Evolutionary conservation across 2,329 filamentous ascomycete genomes (phyloP), one percentile per base, ranked within the genome.

Genomic region (Graphiopsis chlorocephala): DNA sequence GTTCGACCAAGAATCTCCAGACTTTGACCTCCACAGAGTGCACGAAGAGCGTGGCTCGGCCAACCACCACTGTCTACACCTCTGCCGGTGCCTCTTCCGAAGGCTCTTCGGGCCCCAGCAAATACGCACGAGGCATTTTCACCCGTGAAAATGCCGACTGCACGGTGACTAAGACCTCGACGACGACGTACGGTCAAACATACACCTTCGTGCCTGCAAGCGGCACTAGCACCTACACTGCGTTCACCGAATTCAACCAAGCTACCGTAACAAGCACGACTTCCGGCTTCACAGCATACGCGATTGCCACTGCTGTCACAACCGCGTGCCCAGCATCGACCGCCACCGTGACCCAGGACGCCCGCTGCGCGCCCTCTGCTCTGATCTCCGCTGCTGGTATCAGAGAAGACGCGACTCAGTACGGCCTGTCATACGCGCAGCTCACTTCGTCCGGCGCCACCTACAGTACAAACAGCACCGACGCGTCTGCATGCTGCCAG

Each of bases 401-500:
- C 64, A 68, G 56, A 68, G 70, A 48, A 23, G 33, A 29, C 26
- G 25, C 47, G 11, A 20, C 25, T 4, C 56, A 60, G 25, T 74
- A 67, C 61, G 73, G 73, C 48, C 68, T 75, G 31, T 68, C 71
- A 17, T 74, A 68, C 47, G 61, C 70, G 12, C 63, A 66, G 31
- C 68, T 72, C 64, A 70, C 68, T 6, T 69, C 71, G 17, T 65
- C 64, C 20, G 73, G 73, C 63, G 73, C 71, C 17, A 66, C 67
- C 1, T 75, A 70, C 64, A 57, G 56, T 28, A 73, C 72, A 25
- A 74, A 67, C 52, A 71, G 73, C 17, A 65, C 57, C 25, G 72
- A 74, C 57, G 72, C 73, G 15, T 71, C 70, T 1, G 55, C 64
- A 14, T 75, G 73, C 66, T 75, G 73, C 64, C 73, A 75, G 66